Percentiles rank a stretch among this genome's conserved stretches.
These are phyloP conservation scores for Ogataea wickerhamii DNA, from an alignment of 805 yeast genomes.

Conservation along the genomic window DNA sequence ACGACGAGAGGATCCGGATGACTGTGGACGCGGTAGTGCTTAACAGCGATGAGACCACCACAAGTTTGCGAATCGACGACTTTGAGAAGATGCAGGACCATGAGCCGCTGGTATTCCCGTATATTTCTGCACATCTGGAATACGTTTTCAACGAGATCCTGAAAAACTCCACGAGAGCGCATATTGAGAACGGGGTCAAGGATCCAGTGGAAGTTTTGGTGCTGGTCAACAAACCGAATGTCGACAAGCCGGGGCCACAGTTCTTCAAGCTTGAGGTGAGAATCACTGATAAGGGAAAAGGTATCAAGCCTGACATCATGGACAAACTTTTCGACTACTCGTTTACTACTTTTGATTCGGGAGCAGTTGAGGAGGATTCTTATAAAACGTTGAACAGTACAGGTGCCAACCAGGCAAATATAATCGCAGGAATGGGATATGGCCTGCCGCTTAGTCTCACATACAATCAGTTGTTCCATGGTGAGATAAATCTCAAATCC, in stretches of 20 bases:
- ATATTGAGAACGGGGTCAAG: conserved; percentile 61
- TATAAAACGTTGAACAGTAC: conserved; percentile 61
- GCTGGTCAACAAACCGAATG: conserved; percentile 31
- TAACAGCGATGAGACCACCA: conserved; percentile 28
- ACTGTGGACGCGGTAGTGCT: conserved; percentile 42
- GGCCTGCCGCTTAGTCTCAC: conserved; percentile 84
- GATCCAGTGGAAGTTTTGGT: conserved; percentile 48
- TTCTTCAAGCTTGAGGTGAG: conserved; percentile 55
- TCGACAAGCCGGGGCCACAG: conserved; percentile 24
- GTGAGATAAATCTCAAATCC: conserved; percentile 63
- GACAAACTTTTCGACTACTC: conserved; percentile 79
- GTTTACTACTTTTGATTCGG: conserved; percentile 68
- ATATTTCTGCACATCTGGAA: conserved; percentile 83
- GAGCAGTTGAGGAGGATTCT: conserved; percentile 44
- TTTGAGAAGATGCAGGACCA: conserved; percentile 22
- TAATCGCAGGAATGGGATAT: conserved; percentile 93
- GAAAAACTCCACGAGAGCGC: conserved; percentile 86
- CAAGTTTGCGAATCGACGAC: conserved; percentile 32
- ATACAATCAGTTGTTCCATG: conserved; percentile 71
- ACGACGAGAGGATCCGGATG: conserved; percentile 68
- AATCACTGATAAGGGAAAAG: conserved; percentile 85
- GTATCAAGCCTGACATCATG: conserved; percentile 67
- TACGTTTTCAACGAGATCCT: conserved; percentile 82
- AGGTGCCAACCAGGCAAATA: conserved; percentile 47
- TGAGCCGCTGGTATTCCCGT: conserved; percentile 56